These are phyloP conservation scores for Daldinia caldariorum DNA, from an alignment of 495 filamentous ascomycete species.

Conservation along the genomic window DNA sequence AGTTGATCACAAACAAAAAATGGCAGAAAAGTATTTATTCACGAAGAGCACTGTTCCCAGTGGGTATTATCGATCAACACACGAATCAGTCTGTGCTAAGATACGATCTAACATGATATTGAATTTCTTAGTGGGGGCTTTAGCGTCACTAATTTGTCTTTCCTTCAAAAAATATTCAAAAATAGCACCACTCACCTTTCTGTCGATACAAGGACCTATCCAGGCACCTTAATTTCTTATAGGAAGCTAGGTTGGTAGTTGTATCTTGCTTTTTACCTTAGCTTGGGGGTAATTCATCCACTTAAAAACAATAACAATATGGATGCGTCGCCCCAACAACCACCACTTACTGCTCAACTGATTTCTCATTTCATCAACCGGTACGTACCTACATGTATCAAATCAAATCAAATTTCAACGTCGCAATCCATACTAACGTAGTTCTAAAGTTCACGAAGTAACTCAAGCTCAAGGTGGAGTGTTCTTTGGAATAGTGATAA, in stretches of 20 bases:
- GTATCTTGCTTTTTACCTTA: not conserved
- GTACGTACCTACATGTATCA: not conserved
- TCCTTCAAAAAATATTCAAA: not conserved
- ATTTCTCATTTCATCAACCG: conserved; percentile 13
- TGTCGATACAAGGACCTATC: not conserved
- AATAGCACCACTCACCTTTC: not conserved
- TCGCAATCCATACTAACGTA: not conserved
- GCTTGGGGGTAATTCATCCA: not conserved
- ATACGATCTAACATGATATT: not conserved
- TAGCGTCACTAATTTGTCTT: not conserved
- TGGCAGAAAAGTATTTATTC: not conserved
- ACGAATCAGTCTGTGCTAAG: not conserved
- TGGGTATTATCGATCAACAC: not conserved
- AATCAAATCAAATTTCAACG: not conserved
- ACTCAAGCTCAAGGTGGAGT: conserved; percentile 47
- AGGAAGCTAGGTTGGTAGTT: not conserved
- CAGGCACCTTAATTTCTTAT: too few relatives aligned
- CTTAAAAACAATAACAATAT: not conserved
- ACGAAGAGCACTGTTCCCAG: not conserved
- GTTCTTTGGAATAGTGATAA: conserved; percentile 52
- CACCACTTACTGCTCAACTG: not conserved
- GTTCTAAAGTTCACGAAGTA: not conserved
- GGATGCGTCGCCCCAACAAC: not conserved
- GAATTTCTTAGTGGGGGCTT: not conserved
- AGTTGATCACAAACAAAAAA: not conserved